Evolutionary conservation across 73 alveolate species (phyloP).

Genomic region (Tetrahymena malaccensis): DNA sequence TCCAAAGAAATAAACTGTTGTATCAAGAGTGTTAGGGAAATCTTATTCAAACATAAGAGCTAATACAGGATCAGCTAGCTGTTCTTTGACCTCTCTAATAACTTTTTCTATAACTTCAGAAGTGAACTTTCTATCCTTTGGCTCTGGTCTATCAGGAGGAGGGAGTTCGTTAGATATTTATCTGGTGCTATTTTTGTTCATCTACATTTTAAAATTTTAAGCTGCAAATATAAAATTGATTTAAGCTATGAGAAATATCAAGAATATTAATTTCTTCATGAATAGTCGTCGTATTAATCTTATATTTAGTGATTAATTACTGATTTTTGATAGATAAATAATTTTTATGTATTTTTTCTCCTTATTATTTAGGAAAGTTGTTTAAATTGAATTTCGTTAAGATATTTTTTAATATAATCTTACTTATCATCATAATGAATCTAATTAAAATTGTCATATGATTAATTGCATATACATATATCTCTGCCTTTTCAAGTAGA

Average conservation of each 20-base stretch:
- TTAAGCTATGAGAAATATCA: not conserved
- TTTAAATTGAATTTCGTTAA: no score
- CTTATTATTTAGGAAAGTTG: not conserved
- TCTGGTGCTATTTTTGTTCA: not conserved
- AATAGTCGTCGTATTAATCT: not conserved
- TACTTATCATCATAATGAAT: not conserved
- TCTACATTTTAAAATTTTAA: no score
- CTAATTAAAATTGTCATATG: not conserved
- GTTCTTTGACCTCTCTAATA: not conserved
- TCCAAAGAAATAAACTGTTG: slow-evolving; percentile 40
- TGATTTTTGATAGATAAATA: no score
- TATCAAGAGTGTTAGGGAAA: slow-evolving; percentile 79
- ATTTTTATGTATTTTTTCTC: not conserved
- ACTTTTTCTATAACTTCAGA: not conserved
- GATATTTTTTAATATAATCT: not conserved
- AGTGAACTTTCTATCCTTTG: not conserved
- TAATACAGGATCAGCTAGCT: not conserved
- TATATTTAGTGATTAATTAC: not conserved
- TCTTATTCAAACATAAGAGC: not conserved
- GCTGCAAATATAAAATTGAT: not conserved
- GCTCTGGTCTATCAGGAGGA: not conserved
- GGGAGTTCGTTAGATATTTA: not conserved
- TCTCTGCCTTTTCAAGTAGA: no score
- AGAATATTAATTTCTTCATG: not conserved
- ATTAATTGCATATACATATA: no score